These are phyloP conservation scores for Vitis hybrid DNA, from an alignment of 177 flowering plant genomes.

Conservation along the genomic window DNA sequence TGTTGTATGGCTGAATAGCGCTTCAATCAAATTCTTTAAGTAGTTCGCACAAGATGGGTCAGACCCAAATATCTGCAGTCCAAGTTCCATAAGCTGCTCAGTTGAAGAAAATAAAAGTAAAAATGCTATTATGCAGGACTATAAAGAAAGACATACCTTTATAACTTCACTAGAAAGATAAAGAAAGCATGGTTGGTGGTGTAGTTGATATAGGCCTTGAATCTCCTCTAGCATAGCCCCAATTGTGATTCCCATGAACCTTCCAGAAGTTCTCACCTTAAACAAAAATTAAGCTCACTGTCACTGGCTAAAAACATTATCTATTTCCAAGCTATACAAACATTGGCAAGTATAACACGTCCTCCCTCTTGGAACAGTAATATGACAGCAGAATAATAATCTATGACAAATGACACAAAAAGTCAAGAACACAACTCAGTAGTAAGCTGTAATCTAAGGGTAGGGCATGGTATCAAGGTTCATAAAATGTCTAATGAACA, in stretches of 20 bases:
- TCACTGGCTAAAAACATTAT: not conserved
- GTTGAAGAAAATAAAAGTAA: constrained; percentile 1
- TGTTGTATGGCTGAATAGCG: constrained; percentile 84
- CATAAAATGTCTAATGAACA: too few species aligned
- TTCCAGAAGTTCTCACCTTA: constrained; percentile 90
- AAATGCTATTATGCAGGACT: not conserved
- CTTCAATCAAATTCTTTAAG: constrained; percentile 71
- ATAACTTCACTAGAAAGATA: constrained; percentile 99
- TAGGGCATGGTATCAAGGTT: too few species aligned
- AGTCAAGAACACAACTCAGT: not conserved
- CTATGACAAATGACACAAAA: not conserved
- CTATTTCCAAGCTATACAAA: not conserved
- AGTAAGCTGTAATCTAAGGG: too few species aligned
- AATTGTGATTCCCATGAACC: constrained; percentile 86
- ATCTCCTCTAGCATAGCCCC: constrained; percentile 95
- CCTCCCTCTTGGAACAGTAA: not conserved
- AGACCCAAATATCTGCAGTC: constrained; percentile 89
- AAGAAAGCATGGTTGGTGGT: constrained; percentile 95
- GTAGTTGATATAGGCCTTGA: constrained; percentile 79
- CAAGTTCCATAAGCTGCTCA: constrained; percentile 8
- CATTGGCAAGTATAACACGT: not conserved
- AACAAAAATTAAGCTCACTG: constrained; percentile 3
- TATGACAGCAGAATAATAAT: not conserved
- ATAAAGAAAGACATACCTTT: constrained; percentile 51
- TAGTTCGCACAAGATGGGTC: constrained; percentile 93